These are phyloP conservation scores for Neofusicoccum ribis DNA, from an alignment of 2,329 filamentous ascomycete species.

Conservation along the genomic window DNA sequence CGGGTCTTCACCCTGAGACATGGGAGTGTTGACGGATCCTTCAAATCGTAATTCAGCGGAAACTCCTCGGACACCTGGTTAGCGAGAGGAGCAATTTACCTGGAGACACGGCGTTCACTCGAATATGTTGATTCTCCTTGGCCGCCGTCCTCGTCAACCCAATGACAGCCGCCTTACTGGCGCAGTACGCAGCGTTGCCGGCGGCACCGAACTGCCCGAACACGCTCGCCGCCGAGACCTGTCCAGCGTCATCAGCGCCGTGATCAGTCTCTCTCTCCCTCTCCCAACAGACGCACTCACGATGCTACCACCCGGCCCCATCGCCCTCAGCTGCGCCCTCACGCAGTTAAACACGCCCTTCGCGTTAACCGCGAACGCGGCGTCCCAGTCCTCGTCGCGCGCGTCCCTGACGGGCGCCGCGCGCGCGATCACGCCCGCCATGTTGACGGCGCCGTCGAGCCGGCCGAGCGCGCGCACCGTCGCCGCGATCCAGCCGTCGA, in stretches of 20 bases:
- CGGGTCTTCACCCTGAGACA: slow-evolving; percentile 21
- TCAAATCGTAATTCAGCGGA: background rate
- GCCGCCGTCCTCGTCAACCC: slow-evolving; percentile 37
- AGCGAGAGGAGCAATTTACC: slow-evolving; percentile 23
- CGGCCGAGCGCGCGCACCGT: slow-evolving; percentile 42
- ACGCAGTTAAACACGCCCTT: slow-evolving; percentile 42
- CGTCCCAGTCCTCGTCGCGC: slow-evolving; percentile 42
- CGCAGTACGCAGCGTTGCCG: slow-evolving; percentile 8
- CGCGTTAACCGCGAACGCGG: slow-evolving; percentile 42
- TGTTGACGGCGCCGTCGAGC: slow-evolving; percentile 58
- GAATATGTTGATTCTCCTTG: slow-evolving; percentile 37
- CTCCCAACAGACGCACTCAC: slow-evolving; percentile 37
- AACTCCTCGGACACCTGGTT: background rate
- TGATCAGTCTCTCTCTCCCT: too few species aligned
- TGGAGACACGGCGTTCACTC: slow-evolving; percentile 44
- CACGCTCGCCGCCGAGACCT: slow-evolving; percentile 15
- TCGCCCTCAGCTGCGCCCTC: slow-evolving; percentile 42
- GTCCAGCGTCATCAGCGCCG: slow-evolving; percentile 25
- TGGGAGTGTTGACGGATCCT: slow-evolving; percentile 27
- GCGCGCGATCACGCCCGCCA: slow-evolving; percentile 45
- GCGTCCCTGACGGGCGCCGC: slow-evolving; percentile 28
- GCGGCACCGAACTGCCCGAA: background rate
- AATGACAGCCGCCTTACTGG: slow-evolving; percentile 23
- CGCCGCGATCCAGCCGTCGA: slow-evolving; percentile 54
- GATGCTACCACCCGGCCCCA: slow-evolving; percentile 30